Evolutionary conservation across 2,329 filamentous ascomycete species (phyloP).

Genomic region (Akanthomyces dipterigenus): DNA sequence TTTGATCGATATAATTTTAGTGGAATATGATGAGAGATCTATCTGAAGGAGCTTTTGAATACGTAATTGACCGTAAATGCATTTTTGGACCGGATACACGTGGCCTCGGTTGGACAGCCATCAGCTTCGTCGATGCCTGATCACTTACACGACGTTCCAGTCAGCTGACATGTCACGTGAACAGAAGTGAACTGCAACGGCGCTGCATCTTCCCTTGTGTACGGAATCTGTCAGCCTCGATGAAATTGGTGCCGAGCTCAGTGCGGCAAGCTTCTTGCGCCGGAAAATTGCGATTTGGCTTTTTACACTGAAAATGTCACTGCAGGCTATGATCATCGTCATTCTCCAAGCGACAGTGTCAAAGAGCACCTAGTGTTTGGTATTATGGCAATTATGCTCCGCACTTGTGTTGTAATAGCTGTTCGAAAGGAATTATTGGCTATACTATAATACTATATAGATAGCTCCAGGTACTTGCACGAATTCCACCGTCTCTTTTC

Average conservation of each 20-base stretch:
- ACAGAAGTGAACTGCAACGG: not conserved
- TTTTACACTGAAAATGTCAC: not conserved
- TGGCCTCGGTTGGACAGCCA: not conserved
- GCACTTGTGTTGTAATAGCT: not conserved
- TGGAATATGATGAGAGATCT: not conserved
- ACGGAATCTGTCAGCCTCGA: not conserved
- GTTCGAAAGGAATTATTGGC: not conserved
- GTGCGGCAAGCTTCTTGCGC: not conserved
- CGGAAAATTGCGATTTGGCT: not conserved
- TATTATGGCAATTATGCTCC: not conserved
- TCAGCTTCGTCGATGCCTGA: not conserved
- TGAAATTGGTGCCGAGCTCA: not conserved
- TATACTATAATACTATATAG: not conserved
- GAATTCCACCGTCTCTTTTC: not conserved
- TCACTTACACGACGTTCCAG: slow-evolving; percentile 10
- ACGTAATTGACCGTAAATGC: not conserved
- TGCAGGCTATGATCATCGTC: too few species aligned
- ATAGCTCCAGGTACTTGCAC: not conserved
- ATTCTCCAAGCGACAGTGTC: not conserved
- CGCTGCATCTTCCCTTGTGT: not conserved
- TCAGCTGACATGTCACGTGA: slow-evolving; percentile 4
- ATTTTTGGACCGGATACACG: not conserved
- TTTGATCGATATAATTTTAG: too few species aligned
- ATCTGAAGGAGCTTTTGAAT: not conserved
- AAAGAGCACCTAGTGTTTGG: not conserved